Evolutionary conservation across 345 rosid genomes (phyloP), one percentile per base, ranked within the genome.

Genomic region (Bruguiera parviflora): DNA sequence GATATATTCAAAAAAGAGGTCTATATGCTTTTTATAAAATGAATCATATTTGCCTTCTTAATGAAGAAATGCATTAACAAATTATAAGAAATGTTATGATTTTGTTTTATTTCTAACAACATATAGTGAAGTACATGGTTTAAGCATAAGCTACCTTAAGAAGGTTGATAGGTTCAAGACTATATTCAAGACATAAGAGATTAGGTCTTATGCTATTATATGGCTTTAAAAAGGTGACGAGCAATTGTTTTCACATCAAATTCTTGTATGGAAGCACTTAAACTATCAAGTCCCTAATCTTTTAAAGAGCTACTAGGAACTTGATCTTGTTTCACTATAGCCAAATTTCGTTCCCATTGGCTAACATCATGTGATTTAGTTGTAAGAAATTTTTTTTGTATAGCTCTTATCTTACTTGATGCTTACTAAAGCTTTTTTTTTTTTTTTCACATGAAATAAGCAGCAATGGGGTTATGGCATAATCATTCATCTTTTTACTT

Each of bases 121-220:
- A 68, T 91, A 91, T 56, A 89, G 83, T 16, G 90, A 89, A 62
- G 79, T 79, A 43, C 81, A 84, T 52, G 96, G 92, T 20, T 73
- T 94, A 77, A 91, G 97, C 86, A 69, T 86, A 71, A 97, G 87
- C 33, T 84, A 79, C 80, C 90, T 94, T 59, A 91, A 88, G 78
- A 89, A 87, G 80, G 90, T 89, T 63, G 85, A 83, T 62, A 95
- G 91, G 25, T 85, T 70, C 73, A 85, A 73, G 72, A 77, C 83
- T n/a, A 65, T 88, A 74, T 94, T 84, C 73, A 87, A 74, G 85
- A 82, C 96, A 76, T 80, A 71, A 56, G 89, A 84, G 59, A 77
- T 88, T 37, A 96, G 96, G 51, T 73, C 64, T 63, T 82, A 84
- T 68, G 91, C 89, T 29, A 75, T 91, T 65, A 85, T 80, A 77